phyloP scores from a whole-genome alignment of 768 basidiomycete genomes.

The Aureoboletus auriporus region DNA sequence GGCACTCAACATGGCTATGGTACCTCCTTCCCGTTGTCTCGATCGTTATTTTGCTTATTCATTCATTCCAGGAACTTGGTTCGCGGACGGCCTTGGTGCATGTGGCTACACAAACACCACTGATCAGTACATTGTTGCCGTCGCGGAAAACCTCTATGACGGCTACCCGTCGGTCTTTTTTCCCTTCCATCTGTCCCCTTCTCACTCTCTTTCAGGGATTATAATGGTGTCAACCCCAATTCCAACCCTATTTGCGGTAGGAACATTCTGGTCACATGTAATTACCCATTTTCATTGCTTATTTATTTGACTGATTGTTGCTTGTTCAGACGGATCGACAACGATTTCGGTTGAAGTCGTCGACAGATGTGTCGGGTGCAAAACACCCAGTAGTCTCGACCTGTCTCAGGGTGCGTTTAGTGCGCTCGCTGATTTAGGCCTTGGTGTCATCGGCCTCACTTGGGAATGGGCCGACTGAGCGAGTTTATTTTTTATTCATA shows the following conservation, averaged over 20 bases:
- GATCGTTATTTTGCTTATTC: background rate
- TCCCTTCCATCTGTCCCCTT: background rate
- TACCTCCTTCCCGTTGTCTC: slow-evolving; percentile 7
- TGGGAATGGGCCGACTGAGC: slow-evolving; percentile 45
- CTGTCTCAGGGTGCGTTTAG: slow-evolving; percentile 59
- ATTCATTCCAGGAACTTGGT: slow-evolving; percentile 30
- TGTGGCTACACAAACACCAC: slow-evolving; percentile 35
- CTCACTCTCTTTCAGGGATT: slow-evolving; percentile 39
- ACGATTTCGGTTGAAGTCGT: slow-evolving; percentile 44
- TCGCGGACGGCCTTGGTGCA: slow-evolving; percentile 35
- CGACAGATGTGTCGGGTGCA: slow-evolving; percentile 64
- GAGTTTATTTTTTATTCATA: slow-evolving; percentile 27
- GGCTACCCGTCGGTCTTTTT: slow-evolving; percentile 28
- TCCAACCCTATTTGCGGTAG: slow-evolving; percentile 67
- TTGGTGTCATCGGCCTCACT: slow-evolving; percentile 52
- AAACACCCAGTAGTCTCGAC: slow-evolving; percentile 46
- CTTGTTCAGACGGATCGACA: slow-evolving; percentile 47
- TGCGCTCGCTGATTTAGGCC: slow-evolving; percentile 35
- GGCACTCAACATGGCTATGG: slow-evolving; percentile 52
- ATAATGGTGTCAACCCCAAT: slow-evolving; percentile 62
- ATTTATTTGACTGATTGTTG: slow-evolving; percentile 6
- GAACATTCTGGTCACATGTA: slow-evolving; percentile 45
- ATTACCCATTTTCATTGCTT: slow-evolving; percentile 12
- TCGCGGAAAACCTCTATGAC: slow-evolving; percentile 33
- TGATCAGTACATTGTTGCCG: slow-evolving; percentile 33